Evolutionary conservation across 2,329 filamentous ascomycete genomes (phyloP).

Genomic region (Sclerotiophoma versabilis): DNA sequence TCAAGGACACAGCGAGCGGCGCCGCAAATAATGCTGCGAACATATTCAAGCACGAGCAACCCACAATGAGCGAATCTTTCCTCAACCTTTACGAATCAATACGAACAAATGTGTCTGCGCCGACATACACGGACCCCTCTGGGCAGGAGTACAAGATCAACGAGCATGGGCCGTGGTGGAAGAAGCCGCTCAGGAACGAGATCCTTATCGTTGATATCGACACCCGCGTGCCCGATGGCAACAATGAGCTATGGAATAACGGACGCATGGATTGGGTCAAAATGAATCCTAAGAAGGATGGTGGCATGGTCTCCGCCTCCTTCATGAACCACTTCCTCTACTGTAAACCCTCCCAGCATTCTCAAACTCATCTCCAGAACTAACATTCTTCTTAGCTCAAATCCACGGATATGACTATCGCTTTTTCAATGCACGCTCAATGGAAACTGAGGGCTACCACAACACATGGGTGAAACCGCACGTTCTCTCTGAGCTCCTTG

Average conservation of each 20-base stretch:
- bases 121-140: slow-evolving; percentile 18
- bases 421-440: slow-evolving; percentile 49
- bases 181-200: slow-evolving; percentile 29
- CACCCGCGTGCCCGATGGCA: slow-evolving; percentile 29
- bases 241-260: slow-evolving; percentile 32
- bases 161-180: slow-evolving; percentile 33
- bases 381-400: slow-evolving; percentile 29
- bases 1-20: slow-evolving; percentile 22
- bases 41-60: slow-evolving; percentile 19
- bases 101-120: slow-evolving; percentile 15
- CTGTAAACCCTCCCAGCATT: slow-evolving; percentile 19
- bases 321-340: slow-evolving; percentile 53
- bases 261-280: slow-evolving; percentile 32
- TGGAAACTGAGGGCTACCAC: slow-evolving; percentile 39
- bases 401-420: slow-evolving; percentile 56
- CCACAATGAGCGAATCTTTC: slow-evolving; percentile 17
- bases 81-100: slow-evolving; percentile 21
- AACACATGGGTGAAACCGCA: slow-evolving; percentile 56
- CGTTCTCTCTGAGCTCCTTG: slow-evolving; percentile 50
- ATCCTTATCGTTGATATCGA: slow-evolving; percentile 44
- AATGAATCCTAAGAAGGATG: slow-evolving; percentile 28
- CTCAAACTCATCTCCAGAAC: slow-evolving; percentile 13
- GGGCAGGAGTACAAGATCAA: slow-evolving; percentile 21
- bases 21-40: slow-evolving; percentile 14
- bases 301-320: slow-evolving; percentile 46